phyloP scores from a whole-genome alignment of 371 early-diverging fungal genomes.

The Mucor lusitanicus region DNA sequence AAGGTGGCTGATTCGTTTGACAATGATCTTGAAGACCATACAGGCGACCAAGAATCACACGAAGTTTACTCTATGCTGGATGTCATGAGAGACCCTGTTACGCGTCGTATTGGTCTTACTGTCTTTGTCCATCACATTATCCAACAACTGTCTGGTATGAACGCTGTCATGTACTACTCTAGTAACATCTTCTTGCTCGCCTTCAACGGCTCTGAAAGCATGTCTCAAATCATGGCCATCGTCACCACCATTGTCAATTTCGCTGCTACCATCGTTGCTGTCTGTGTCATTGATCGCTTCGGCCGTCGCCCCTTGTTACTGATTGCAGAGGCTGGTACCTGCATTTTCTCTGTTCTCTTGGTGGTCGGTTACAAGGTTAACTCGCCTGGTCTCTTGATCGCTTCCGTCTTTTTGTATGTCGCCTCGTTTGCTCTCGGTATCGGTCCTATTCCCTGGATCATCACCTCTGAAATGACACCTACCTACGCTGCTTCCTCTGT shows the following conservation, averaged over 20 bases:
- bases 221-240: constrained; percentile 62
- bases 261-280: constrained; percentile 50
- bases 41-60: not conserved
- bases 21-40: not conserved
- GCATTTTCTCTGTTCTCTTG: constrained; percentile 54
- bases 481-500: constrained; percentile 48
- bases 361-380: constrained; percentile 53
- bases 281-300: constrained; percentile 38
- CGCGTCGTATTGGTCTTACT: constrained; percentile 57
- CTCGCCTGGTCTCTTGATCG: constrained; percentile 54
- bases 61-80: constrained; percentile 24
- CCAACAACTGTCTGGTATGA: constrained; percentile 89
- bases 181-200: constrained; percentile 59
- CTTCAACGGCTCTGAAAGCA: constrained; percentile 30
- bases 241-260: constrained; percentile 65
- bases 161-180: constrained; percentile 81
- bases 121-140: constrained; percentile 45
- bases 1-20: not conserved
- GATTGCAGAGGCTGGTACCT: constrained; percentile 21
- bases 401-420: constrained; percentile 24
- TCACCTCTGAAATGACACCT: no score
- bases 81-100: constrained; percentile 41
- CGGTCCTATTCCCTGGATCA: no score
- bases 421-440: no score
- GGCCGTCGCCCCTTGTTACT: constrained; percentile 59